Percentiles rank a stretch among this genome's conserved stretches.
Evolutionary conservation across 257 asterid species (phyloP).

Genomic region (Oldenlandia corymbosa): DNA sequence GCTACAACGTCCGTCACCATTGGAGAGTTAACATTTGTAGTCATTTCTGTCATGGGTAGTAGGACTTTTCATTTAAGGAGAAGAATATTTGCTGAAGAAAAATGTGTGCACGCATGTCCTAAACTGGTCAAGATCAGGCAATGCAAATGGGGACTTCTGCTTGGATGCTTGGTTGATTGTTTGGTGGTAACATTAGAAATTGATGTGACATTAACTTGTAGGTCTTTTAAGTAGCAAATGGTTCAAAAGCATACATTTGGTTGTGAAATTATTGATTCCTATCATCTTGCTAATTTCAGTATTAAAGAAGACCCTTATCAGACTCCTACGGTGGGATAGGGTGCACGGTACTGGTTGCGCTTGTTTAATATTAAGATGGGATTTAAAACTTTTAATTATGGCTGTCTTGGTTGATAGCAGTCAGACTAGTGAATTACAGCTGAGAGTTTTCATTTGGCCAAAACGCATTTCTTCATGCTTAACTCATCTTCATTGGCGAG

Average conservation of each 20-base stretch:
- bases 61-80: no score
- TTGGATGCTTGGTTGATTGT: background rate
- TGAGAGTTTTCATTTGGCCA: background rate
- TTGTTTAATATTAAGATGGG: background rate
- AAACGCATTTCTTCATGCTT: background rate
- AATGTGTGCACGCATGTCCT: no score
- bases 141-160: background rate
- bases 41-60: no score
- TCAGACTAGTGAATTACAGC: background rate
- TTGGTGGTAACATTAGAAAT: background rate
- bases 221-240: no score
- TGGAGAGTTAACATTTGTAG: no score
- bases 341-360: background rate
- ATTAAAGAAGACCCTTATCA: background rate
- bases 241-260: no score
- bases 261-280: no score
- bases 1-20: background rate
- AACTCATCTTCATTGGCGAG: background rate
- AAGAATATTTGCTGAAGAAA: no score
- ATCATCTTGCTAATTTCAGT: no score
- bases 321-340: no score
- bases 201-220: background rate
- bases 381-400: background rate
- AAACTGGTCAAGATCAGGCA: background rate
- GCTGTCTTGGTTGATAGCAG: background rate